phyloP scores from a whole-genome alignment of 139 green algal species.

The Ettlia oleoabundans region DNA sequence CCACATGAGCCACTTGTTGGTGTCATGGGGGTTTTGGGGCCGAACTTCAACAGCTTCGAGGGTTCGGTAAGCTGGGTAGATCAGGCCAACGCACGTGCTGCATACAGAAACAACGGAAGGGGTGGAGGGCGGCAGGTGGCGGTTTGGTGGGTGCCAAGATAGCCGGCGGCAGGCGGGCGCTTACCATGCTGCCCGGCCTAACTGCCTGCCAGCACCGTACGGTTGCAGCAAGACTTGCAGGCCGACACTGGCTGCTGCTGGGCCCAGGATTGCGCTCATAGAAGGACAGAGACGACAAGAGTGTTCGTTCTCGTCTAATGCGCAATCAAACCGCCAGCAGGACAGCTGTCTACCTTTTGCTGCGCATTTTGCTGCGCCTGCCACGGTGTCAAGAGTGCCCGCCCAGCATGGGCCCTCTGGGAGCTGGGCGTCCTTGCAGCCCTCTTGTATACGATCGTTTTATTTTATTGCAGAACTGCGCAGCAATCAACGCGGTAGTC shows the following conservation, averaged over 20 bases:
- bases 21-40: background rate
- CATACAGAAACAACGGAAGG: background rate
- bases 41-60: conserved; percentile 43
- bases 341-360: no score
- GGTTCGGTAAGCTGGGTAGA: conserved; percentile 50
- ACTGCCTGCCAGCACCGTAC: conserved; percentile 19
- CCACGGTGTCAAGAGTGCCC: no score
- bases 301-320: no score
- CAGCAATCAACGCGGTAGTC: no score
- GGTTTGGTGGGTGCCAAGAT: no score
- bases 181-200: conserved; percentile 39
- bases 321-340: no score
- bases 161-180: background rate
- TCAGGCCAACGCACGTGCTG: conserved; percentile 32
- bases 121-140: background rate
- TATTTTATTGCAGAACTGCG: no score
- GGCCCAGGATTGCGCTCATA: background rate
- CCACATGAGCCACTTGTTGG: conserved; percentile 31
- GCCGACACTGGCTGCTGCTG: conserved; percentile 1
- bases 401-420: no score
- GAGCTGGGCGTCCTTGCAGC: no score
- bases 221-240: conserved; percentile 49
- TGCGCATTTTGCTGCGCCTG: no score
- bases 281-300: no score
- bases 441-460: no score